Base-by-base conservation (phyloP, 306 rosid genomes). In the Pyrus pyrifolia region DNA sequence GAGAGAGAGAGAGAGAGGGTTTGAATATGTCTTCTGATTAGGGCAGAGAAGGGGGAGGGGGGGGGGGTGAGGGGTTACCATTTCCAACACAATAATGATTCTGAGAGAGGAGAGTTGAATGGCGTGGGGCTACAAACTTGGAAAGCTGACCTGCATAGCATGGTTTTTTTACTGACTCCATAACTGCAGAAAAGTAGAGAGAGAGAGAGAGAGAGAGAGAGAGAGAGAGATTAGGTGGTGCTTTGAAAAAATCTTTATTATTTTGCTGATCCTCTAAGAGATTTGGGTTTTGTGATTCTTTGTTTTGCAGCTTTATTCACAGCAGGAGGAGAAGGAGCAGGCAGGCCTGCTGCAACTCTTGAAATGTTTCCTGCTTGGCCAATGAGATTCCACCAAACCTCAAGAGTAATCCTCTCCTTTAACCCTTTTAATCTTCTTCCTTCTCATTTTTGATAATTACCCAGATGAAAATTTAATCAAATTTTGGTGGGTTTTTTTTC, bases 321-420 rank as follows among this genome's bases (percentile, higher is more conserved):
- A 82, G 66, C 35, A 27, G 66, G 66, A 12, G 62, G 62, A 55
- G 59, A 21, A 55, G 62, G 5, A 53, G 18, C 52, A 15, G 87
- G 88, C 35, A 92, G 88, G 80, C 96, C 98, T 85, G 93, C 99
- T 60, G 92, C 97, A 71, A 95, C 99, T 79, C 96, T 95, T 81
- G 99, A 96, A 82, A 96, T 96, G 93, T 96, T 96, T 83, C 99
- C 99, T 81, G 88, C 99, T 30, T 92, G 99, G 98, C 99, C 99
- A 85, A 89, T 91, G 80, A 90, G 96, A 86, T 88, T 84, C 76
- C 98, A 90, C 30, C 96, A 87, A 72, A 81, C 91, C 71, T 82
- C 94, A 74, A 78, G 84, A 81, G 89, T 89, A 85, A 27, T 83
- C 59, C 15, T 83, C 86, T 83, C 63, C 15, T 80, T 86, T 83